Evolutionary conservation across 108 stramenopile genomes (phyloP), one percentile per base, ranked within the genome.

Genomic region (Skeletonema potamos): DNA sequence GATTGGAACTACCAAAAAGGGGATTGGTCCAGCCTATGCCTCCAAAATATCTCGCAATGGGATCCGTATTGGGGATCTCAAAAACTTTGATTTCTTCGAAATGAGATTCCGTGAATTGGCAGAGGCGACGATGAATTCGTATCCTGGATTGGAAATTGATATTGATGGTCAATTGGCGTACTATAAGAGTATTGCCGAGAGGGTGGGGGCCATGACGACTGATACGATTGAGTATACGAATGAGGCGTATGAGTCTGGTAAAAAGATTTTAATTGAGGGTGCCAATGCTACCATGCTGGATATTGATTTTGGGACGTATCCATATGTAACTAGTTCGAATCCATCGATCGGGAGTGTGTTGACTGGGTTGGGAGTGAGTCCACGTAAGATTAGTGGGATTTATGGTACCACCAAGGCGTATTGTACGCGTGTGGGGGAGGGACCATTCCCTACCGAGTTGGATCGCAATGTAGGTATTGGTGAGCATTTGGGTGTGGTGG

Each of bases 211-310:
- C 57, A 97, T 97, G 96, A 96, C 91, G 12, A 69, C 74, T 28
- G 98, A 99, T 83, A 99, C 98, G 12, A 97, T 99, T 64, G 84
- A 88, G 56, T 89, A 85, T 56, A 92, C 89, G 43, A 96, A 97
- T 72, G 61, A 90, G 34, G 84, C 93, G 51, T 95, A 90, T 77
- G 81, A 73, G 33, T 73, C 72, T 15, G 98, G 98, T 27, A 95
- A 97, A 79, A 91, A 77, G 58, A 98, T 99, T 60, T 74, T 99
- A 54, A 94, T 98, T 3, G 99, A 99, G 77, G 99, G 99, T 56
- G 99, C 99, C 63, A 99, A 99, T 84, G 99, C 99, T 27, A 96
- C 97, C 75, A 98, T 99, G 97, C 84, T 99, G 55, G 99, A 99
- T 81, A 94, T 98, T 76, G 99, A 99, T 84, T 98, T 97, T 77